Evolutionary conservation across 768 basidiomycete genomes (phyloP), one percentile per base, ranked within the genome.

Genomic region (Tubosaeta brunneosetosa): DNA sequence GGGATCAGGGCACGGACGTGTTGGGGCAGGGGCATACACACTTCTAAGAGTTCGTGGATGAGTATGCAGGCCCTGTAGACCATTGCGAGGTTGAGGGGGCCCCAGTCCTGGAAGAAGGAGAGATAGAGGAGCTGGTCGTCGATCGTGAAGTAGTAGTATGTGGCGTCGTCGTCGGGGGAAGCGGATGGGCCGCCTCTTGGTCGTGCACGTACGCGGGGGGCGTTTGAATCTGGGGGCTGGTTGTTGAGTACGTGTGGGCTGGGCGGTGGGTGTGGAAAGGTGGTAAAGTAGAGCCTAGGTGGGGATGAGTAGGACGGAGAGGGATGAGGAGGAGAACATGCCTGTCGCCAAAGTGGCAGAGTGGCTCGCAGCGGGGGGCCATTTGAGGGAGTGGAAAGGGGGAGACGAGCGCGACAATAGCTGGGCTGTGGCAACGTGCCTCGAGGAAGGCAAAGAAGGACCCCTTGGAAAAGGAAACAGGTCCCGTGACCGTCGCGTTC

Each of bases 41-140:
- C 90, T 77, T 91, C 86, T 38, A 94, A 79, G 44, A 94, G 78
- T 68, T 91, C 88, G 65, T 94, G 93, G 52, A 94, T 86, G 58
- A 92, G 81, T 32, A 95, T 90, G 71, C 93, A 94, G 29, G 85
- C 88, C 70, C 88, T 91, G 75, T 91, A 93, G 31, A 93, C 88
- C 88, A 89, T 90, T n/a, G 88, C 85, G 36, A 93, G 77, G 66
- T 93, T 93, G 49, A 94, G 76, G 29, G 93, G 93, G 13, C 93
- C 93, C 85, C 91, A 94, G 69, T 97, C 93, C 67, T 92, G 85
- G 68, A 88, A 94, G 79, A 97, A 97, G 31, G 88, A 91, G 58
- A 93, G 80, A 74, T 97, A 97, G 60, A 88, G 79, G 34, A 97
- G 79, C 59, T 92, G 88, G 76, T 94, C 87, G 71, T 97, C 93